Base-by-base conservation (phyloP, 2,329 filamentous ascomycete genomes). In the Scytalidium sp. region DNA sequence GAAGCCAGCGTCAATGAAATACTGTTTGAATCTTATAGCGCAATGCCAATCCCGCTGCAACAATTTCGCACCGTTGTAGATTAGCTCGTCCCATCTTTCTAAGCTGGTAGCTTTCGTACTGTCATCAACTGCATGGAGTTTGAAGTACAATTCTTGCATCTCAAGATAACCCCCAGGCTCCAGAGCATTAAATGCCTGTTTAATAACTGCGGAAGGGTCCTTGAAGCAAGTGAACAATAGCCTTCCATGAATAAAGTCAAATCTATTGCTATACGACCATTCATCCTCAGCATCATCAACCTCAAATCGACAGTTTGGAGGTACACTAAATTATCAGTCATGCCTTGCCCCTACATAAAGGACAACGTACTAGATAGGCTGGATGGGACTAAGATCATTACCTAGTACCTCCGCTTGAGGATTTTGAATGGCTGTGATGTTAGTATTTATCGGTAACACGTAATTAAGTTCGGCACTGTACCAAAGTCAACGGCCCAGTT, bases 261-360 rank as follows among this genome's bases (percentile, higher is more conserved):
- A 79, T 54, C 75, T 64, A 2, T 66, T 59, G 51, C 71, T 74
- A 3, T 47, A 51, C 13, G 73, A 62, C 76, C 76, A 81, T 6
- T 70, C 64, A 47, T 73, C 66, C 56, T 78, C 73, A 11, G 74
- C 67, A 55, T 80, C 76, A 53, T 79, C 75, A 9, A 80, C 67
- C 43, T 77, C 60, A 58, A 79, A 79, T 19, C 67, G 67, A 22
- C 76, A 64, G 53, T 79, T 80, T 21, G 74, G 72, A 19, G 76
- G 76, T 13, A 56, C 50, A 27, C 43, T 43, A 13, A 41, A 29
- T 15, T 17, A 4, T n/a, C n/a, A n/a, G n/a, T n/a, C n/a, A n/a
- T n/a, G n/a, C n/a, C n/a, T n/a, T n/a, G n/a, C n/a, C n/a, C n/a
- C n/a, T n/a, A n/a, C n/a, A n/a, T n/a, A n/a, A n/a, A 9, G n/a